phyloP scores from a whole-genome alignment of 1,284 basidiomycete genomes.

The Amylostereum areolatum region DNA sequence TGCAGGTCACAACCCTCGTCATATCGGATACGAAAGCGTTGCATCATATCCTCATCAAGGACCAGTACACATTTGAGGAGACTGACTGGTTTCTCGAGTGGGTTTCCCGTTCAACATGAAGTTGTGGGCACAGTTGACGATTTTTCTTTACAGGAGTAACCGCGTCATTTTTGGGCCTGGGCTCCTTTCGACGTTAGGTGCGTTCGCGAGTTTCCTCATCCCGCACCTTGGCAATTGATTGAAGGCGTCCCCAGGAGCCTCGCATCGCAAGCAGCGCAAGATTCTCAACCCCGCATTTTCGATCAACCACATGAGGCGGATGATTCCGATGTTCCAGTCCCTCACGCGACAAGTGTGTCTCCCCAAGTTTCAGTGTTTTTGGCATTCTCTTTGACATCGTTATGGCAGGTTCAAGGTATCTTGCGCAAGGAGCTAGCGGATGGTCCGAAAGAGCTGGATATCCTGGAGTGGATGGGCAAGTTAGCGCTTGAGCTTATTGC shows the following conservation, averaged over 20 bases:
- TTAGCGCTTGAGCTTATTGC: constrained; percentile 21
- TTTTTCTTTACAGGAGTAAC: too few relatives aligned
- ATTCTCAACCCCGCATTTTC: neutral
- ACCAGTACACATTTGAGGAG: neutral
- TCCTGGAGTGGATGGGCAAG: constrained; percentile 26
- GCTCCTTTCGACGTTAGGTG: neutral
- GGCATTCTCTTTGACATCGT: too few relatives aligned
- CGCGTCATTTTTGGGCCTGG: neutral
- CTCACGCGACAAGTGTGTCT: neutral
- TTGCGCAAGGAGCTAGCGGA: constrained; percentile 12
- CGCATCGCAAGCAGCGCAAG: neutral
- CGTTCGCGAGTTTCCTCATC: neutral
- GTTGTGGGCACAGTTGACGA: too few relatives aligned
- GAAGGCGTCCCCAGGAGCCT: neutral
- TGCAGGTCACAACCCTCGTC: neutral
- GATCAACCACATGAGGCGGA: neutral
- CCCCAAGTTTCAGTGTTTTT: too few relatives aligned
- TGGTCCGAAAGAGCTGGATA: constrained; percentile 23
- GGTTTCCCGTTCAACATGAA: too few relatives aligned
- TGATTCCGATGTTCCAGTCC: neutral
- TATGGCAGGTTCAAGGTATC: too few relatives aligned
- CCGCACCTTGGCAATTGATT: neutral
- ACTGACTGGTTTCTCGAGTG: neutral
- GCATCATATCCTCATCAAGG: neutral
- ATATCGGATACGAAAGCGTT: neutral